These are phyloP conservation scores for Penicillium sp. DNA, from an alignment of 2,329 filamentous ascomycete genomes.

Conservation along the genomic window DNA sequence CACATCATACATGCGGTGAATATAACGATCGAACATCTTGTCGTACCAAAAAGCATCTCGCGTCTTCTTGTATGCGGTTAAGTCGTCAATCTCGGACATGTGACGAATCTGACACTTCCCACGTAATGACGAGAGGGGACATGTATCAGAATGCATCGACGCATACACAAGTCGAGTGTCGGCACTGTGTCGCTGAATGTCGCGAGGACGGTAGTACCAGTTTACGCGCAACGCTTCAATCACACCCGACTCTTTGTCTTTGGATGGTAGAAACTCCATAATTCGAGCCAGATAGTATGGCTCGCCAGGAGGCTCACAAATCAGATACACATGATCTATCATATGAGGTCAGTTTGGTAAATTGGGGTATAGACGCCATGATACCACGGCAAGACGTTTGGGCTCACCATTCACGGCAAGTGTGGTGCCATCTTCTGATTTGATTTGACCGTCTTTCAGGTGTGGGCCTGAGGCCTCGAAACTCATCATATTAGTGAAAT, in stretches of 20 bases:
- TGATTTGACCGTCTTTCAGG: conserved; percentile 76
- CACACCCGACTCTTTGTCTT: conserved; percentile 73
- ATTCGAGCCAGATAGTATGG: conserved; percentile 97
- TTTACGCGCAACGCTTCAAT: conserved; percentile 92
- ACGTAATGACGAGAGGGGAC: conserved; percentile 86
- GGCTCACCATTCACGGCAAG: conserved; percentile 82
- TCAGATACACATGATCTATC: conserved; percentile 86
- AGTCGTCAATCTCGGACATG: conserved; percentile 79
- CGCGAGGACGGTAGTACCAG: conserved; percentile 97
- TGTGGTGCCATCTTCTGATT: conserved; percentile 88
- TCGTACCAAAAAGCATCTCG: conserved; percentile 96
- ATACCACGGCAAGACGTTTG: not conserved
- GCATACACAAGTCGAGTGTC: conserved; percentile 92
- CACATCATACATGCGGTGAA: conserved; percentile 96
- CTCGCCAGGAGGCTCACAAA: conserved; percentile 96
- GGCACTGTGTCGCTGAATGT: conserved; percentile 88
- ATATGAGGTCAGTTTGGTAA: not conserved
- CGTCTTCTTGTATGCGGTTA: conserved; percentile 82
- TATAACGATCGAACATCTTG: conserved; percentile 97
- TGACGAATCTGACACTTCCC: conserved; percentile 93
- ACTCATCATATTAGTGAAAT: conserved; percentile 83
- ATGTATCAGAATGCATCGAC: conserved; percentile 98
- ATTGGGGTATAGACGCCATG: not conserved
- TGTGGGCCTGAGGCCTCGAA: conserved; percentile 75
- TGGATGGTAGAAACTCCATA: conserved; percentile 92